These are phyloP conservation scores for Myotisia sp. DNA, from an alignment of 2,329 filamentous ascomycete genomes.

Conservation along the genomic window DNA sequence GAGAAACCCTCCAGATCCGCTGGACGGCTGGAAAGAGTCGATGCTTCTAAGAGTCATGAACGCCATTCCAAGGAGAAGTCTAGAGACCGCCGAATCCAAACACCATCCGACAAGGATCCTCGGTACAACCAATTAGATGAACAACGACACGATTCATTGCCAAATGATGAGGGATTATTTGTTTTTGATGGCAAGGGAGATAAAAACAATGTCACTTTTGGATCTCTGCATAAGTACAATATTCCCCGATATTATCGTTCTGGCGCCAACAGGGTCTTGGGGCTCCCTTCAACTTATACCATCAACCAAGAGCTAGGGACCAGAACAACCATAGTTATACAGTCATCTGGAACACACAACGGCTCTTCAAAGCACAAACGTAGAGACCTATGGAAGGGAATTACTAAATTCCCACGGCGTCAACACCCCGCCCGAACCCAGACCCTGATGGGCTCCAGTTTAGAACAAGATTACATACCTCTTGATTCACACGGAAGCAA, in stretches of 20 bases:
- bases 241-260: slow-evolving; percentile 57
- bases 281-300: slow-evolving; percentile 43
- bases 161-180: slow-evolving; percentile 29
- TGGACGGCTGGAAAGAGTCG: neutral
- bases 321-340: slow-evolving; percentile 26
- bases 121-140: too few species aligned
- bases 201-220: slow-evolving; percentile 58
- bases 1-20: neutral
- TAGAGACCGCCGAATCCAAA: neutral
- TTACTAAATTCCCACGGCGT: slow-evolving; percentile 15
- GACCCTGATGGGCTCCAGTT: slow-evolving; percentile 12
- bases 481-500: slow-evolving; percentile 15
- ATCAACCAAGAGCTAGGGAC: slow-evolving; percentile 51
- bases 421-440: slow-evolving; percentile 13
- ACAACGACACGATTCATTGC: neutral
- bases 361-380: slow-evolving; percentile 35
- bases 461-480: slow-evolving; percentile 21
- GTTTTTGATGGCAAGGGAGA: slow-evolving; percentile 64
- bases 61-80: neutral
- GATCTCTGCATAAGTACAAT: slow-evolving; percentile 55
- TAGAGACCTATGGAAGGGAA: slow-evolving; percentile 24
- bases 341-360: slow-evolving; percentile 21
- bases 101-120: too few species aligned
- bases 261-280: slow-evolving; percentile 58
- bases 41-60: neutral